phyloP scores from a whole-genome alignment of 768 basidiomycete species.

The Daedaleopsis sinensis region DNA sequence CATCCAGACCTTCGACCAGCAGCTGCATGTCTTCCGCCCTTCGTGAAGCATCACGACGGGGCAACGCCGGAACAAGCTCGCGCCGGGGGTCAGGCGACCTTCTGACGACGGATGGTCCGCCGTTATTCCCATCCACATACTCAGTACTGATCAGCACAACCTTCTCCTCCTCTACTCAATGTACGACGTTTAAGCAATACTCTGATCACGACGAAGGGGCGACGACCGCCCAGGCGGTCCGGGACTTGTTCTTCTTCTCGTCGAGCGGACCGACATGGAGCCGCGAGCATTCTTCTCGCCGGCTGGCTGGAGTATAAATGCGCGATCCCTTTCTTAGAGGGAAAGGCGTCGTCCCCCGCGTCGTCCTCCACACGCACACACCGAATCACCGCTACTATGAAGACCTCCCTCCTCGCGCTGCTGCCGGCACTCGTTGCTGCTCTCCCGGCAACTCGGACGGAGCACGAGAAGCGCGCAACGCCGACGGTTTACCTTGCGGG shows the following conservation, averaged over 20 bases:
- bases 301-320: neutral
- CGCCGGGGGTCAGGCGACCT: neutral
- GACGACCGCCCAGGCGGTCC: neutral
- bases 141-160: neutral
- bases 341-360: neutral
- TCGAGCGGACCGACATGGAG: neutral
- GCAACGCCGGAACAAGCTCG: neutral
- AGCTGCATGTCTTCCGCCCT: neutral
- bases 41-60: neutral
- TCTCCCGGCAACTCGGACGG: neutral
- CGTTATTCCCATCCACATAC: neutral
- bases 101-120: neutral
- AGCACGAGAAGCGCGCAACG: neutral
- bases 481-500: conserved; percentile 28
- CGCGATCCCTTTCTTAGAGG: neutral
- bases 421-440: neutral
- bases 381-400: neutral
- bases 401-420: neutral
- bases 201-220: neutral
- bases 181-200: neutral
- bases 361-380: neutral
- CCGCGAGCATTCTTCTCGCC: neutral
- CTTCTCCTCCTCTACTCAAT: neutral
- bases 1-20: neutral
- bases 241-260: neutral